These are phyloP conservation scores for Globisporangium spinosum DNA, from an alignment of 352 stramenopile genomes.

Conservation along the genomic window DNA sequence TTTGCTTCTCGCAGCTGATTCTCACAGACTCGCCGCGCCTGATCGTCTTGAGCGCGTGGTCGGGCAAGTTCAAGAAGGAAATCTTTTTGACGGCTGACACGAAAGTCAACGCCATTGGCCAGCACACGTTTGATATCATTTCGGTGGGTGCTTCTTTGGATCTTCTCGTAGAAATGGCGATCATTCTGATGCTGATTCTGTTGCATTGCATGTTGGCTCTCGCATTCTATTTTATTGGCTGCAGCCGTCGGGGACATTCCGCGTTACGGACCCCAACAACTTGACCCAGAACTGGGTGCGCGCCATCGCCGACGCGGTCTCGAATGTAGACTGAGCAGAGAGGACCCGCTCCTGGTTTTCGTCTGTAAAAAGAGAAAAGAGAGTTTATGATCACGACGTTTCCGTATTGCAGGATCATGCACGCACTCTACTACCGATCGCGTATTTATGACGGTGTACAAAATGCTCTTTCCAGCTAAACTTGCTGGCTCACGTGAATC, in stretches of 20 bases:
- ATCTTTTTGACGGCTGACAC: slow-evolving; percentile 57
- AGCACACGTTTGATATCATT: slow-evolving; percentile 75
- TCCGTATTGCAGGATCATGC: background rate
- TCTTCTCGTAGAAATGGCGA: background rate
- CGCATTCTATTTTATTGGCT: background rate
- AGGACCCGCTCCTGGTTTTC: slow-evolving; percentile 19
- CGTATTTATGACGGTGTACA: slow-evolving; percentile 9
- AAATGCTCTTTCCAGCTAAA: background rate
- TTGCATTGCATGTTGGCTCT: background rate
- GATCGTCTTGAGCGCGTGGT: slow-evolving; percentile 65
- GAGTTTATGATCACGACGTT: background rate
- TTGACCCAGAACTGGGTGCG: slow-evolving; percentile 60
- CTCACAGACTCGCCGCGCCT: slow-evolving; percentile 70
- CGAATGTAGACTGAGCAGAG: slow-evolving; percentile 9
- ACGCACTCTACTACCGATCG: background rate
- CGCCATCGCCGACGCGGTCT: slow-evolving; percentile 39
- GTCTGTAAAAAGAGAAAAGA: background rate
- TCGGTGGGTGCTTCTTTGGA: slow-evolving; percentile 37
- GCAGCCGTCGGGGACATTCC: slow-evolving; percentile 28
- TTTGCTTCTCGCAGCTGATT: slow-evolving; percentile 36
- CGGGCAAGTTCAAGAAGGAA: slow-evolving; percentile 70
- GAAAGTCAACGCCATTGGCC: slow-evolving; percentile 65
- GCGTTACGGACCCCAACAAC: slow-evolving; percentile 39
- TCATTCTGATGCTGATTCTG: background rate
- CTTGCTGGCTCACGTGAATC: background rate